Evolutionary conservation across 495 filamentous ascomycete genomes (phyloP).

Genomic region (Aspergillus cavernicola): DNA sequence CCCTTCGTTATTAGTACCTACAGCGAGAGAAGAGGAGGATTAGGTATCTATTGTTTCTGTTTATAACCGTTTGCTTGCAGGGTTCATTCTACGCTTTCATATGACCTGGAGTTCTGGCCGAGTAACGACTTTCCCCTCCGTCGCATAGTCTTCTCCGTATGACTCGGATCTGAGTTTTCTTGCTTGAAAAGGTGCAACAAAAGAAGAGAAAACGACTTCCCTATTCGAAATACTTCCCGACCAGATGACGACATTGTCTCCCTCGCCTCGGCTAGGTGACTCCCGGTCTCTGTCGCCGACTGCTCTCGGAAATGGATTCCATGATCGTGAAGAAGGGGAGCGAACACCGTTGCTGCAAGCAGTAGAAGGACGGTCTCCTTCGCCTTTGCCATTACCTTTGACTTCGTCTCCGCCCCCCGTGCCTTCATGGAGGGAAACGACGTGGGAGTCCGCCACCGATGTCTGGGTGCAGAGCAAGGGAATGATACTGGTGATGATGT

Average conservation of each 20-base stretch:
- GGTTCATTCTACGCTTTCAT: neutral
- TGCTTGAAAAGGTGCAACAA: neutral
- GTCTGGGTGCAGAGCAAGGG: slow-evolving; percentile 65
- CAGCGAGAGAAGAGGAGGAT: neutral
- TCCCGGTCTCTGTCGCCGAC: neutral
- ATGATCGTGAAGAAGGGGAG: neutral
- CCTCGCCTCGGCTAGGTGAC: neutral
- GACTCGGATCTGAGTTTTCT: neutral
- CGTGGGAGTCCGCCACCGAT: slow-evolving; percentile 1
- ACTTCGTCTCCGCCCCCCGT: neutral
- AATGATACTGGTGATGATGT: slow-evolving; percentile 64
- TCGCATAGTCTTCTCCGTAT: neutral
- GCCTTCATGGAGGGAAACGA: slow-evolving; percentile 7
- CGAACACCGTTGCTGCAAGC: slow-evolving; percentile 4
- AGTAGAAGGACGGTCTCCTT: neutral
- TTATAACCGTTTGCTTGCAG: neutral
- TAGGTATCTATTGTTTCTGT: neutral
- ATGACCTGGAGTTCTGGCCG: neutral
- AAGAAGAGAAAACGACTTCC: neutral
- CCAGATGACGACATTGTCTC: no score
- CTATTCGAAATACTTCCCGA: neutral
- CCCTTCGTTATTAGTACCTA: neutral
- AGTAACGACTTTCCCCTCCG: neutral
- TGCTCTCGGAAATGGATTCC: neutral
- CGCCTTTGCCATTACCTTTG: neutral